Conservation (phyloP, 2,329 filamentous ascomycete genomes). For the Beauveria sp. region DNA sequence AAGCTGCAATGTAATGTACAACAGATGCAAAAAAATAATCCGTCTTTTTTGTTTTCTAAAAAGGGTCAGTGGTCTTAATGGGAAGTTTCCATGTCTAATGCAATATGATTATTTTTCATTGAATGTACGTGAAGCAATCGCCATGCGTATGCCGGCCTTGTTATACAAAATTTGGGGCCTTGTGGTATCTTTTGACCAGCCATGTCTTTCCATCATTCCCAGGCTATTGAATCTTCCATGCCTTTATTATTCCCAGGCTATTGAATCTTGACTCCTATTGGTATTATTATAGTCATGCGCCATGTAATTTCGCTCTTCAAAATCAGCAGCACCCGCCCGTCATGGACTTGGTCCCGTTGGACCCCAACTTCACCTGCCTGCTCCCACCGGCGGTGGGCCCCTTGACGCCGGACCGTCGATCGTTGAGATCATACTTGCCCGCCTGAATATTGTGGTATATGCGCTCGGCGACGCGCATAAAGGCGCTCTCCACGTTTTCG, state of each 20-base stretch:
- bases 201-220: not conserved
- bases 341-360: slow-evolving; percentile 29
- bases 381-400: slow-evolving; percentile 45
- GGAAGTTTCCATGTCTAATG: not conserved
- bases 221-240: too few species aligned
- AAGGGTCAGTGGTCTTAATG: not conserved
- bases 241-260: not conserved
- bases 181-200: not conserved
- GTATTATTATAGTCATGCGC: not conserved
- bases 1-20: slow-evolving; percentile 11
- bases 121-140: not conserved
- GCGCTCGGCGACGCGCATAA: slow-evolving; percentile 85
- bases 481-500: slow-evolving; percentile 87
- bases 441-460: slow-evolving; percentile 97
- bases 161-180: not conserved
- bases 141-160: not conserved
- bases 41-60: not conserved
- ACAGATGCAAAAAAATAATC: slow-evolving; percentile 5
- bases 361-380: slow-evolving; percentile 38
- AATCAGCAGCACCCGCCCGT: slow-evolving; percentile 37
- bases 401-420: slow-evolving; percentile 87
- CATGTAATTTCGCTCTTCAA: not conserved
- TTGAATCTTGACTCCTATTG: not conserved
- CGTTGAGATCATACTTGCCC: slow-evolving; percentile 89
- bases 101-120: not conserved